Evolutionary conservation across 2,329 filamentous ascomycete species (phyloP).

Genomic region (Podosphaera xanthii): DNA sequence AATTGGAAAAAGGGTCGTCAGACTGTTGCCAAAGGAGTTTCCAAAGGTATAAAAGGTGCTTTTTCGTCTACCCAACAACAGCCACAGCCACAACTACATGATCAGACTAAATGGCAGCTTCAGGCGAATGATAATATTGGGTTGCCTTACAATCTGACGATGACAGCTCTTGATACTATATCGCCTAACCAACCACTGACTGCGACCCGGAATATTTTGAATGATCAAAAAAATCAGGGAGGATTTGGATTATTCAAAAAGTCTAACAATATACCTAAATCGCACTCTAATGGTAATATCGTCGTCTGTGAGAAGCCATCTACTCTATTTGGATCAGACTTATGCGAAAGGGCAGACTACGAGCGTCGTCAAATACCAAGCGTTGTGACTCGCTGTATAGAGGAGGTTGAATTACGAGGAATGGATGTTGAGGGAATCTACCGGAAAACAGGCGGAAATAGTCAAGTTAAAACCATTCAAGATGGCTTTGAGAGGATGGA

Average conservation of each 20-base stretch:
- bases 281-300: conserved; percentile 21
- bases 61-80: conserved; percentile 36
- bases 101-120: conserved; percentile 24
- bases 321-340: conserved; percentile 68
- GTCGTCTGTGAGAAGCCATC: conserved; percentile 27
- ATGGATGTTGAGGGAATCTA: conserved; percentile 98
- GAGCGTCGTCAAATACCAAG: conserved; percentile 77
- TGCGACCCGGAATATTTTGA: conserved; percentile 10
- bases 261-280: conserved; percentile 23
- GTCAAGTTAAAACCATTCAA: conserved; percentile 73
- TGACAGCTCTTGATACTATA: conserved; percentile 27
- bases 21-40: conserved; percentile 79
- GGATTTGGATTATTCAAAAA: conserved; percentile 50
- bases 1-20: conserved; percentile 97
- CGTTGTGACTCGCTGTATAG: conserved; percentile 81
- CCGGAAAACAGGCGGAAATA: conserved; percentile 83
- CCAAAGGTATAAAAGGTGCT: conserved; percentile 81
- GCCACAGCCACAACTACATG: conserved; percentile 21
- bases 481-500: conserved; percentile 74
- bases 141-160: conserved; percentile 47
- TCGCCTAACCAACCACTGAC: conserved; percentile 9
- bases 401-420: conserved; percentile 84
- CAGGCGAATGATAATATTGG: conserved; percentile 41
- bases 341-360: conserved; percentile 64
- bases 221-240: conserved; percentile 11